Conservation (phyloP, 2,329 filamentous ascomycete species). For the Trichoderma simmonsii region DNA sequence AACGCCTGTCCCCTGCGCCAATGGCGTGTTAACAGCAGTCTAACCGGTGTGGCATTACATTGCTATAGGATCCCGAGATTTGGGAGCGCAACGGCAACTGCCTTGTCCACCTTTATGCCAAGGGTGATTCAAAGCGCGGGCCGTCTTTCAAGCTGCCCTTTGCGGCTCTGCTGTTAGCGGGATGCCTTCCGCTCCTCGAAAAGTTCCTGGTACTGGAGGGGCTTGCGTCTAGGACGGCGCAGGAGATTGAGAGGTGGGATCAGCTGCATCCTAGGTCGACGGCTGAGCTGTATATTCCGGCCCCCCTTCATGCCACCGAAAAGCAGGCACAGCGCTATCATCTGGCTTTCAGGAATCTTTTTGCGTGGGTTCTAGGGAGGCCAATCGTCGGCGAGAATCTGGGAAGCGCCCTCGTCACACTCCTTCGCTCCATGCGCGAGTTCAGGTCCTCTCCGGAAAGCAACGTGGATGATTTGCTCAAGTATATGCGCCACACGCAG, state of each 20-base stretch:
- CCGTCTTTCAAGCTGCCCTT: conserved; percentile 67
- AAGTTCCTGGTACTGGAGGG: conserved; percentile 42
- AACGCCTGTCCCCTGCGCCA: not conserved
- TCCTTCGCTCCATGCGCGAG: conserved; percentile 64
- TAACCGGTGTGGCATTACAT: conserved; percentile 4
- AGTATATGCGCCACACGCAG: conserved; percentile 65
- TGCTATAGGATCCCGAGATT: conserved; percentile 63
- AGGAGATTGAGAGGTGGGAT: conserved; percentile 34
- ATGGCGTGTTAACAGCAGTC: not conserved
- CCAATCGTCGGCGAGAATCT: conserved; percentile 67
- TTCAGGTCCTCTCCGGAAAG: conserved; percentile 54
- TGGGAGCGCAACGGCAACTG: conserved; percentile 68
- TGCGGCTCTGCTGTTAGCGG: conserved; percentile 51
- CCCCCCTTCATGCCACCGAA: conserved; percentile 52
- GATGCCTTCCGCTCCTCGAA: conserved; percentile 60
- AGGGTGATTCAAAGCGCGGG: conserved; percentile 60
- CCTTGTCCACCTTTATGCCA: conserved; percentile 64
- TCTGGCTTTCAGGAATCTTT: conserved; percentile 69
- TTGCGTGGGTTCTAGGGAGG: conserved; percentile 65
- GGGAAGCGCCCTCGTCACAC: conserved; percentile 58
- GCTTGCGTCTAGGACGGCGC: conserved; percentile 23
- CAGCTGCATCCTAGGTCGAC: conserved; percentile 30
- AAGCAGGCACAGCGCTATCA: conserved; percentile 60
- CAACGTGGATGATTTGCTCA: conserved; percentile 59
- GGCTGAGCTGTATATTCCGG: conserved; percentile 67